Evolutionary conservation across 805 yeast species (phyloP).

Genomic region (Wickerhamomyces queroliae): DNA sequence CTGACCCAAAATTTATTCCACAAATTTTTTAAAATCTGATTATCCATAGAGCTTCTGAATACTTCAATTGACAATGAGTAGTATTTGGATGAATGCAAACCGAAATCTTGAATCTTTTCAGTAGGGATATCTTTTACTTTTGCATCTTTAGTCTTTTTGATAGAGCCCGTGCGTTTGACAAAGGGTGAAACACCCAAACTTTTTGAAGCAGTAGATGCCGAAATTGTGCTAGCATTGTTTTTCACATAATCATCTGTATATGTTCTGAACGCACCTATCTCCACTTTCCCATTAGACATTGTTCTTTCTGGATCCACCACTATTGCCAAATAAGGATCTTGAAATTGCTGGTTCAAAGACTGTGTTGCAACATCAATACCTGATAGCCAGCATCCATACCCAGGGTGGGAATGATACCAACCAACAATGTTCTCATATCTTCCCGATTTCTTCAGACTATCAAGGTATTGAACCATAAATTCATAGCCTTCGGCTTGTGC

Average conservation of each 20-base stretch:
- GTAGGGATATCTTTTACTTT: conserved; percentile 31
- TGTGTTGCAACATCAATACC: conserved; percentile 94
- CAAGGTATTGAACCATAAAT: conserved; percentile 83
- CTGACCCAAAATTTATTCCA: conserved; percentile 43
- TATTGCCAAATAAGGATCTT: conserved; percentile 86
- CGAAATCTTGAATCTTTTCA: conserved; percentile 56
- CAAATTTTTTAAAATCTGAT: conserved; percentile 34
- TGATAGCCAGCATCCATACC: conserved; percentile 94
- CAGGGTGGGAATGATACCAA: conserved; percentile 99
- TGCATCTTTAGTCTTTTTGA: conserved; percentile 1
- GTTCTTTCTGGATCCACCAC: conserved; percentile 83
- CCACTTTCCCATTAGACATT: conserved; percentile 54
- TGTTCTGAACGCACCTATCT: conserved; percentile 87
- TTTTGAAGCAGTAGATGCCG: background rate
- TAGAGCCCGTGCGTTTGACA: conserved; percentile 2
- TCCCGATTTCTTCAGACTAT: conserved; percentile 43
- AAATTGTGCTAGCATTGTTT: conserved; percentile 4
- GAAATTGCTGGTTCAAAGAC: conserved; percentile 73
- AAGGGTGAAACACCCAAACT: conserved; percentile 11
- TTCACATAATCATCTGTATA: conserved; percentile 32
- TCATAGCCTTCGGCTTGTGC: conserved; percentile 94
- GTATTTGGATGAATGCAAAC: conserved; percentile 64
- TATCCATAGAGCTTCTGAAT: conserved; percentile 49
- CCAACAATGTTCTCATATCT: conserved; percentile 78
- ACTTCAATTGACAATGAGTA: conserved; percentile 60